Conservation (phyloP, 371 early-diverging fungal species). For the Rhizopus microsporus region DNA sequence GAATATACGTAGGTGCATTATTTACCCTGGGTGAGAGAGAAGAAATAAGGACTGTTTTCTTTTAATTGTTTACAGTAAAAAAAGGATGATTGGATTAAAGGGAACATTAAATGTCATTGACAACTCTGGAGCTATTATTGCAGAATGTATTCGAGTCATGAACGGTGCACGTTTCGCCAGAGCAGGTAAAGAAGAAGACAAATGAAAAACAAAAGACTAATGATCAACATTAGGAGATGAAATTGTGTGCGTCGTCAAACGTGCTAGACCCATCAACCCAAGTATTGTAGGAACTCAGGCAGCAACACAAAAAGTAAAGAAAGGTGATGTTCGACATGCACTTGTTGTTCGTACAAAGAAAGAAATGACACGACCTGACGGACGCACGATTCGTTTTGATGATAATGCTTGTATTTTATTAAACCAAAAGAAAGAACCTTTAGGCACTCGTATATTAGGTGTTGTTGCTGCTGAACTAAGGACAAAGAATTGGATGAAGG, state of each 20-base stretch:
- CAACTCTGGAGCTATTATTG: slow-evolving; percentile 94
- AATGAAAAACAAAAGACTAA: neutral
- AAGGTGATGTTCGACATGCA: slow-evolving; percentile 94
- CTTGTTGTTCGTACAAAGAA: slow-evolving; percentile 92
- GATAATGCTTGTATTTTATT: slow-evolving; percentile 97
- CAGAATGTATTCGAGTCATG: slow-evolving; percentile 94
- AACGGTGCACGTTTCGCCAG: slow-evolving; percentile 81
- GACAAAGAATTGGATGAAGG: slow-evolving; percentile 95
- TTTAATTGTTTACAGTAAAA: neutral
- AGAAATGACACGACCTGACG: slow-evolving; percentile 90
- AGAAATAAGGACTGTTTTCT: neutral
- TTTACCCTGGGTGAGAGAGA: neutral
- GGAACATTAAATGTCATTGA: slow-evolving; percentile 89
- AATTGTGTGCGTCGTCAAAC: slow-evolving; percentile 94
- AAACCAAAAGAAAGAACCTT: slow-evolving; percentile 90
- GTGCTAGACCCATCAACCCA: slow-evolving; percentile 81
- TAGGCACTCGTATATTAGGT: slow-evolving; percentile 93
- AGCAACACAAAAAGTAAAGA: slow-evolving; percentile 80
- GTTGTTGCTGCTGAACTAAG: slow-evolving; percentile 88
- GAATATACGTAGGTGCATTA: no score
- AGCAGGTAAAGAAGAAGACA: slow-evolving; percentile 47
- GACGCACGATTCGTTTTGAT: slow-evolving; percentile 92
- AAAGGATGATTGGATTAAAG: slow-evolving; percentile 84
- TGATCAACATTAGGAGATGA: slow-evolving; percentile 76
- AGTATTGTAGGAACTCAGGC: slow-evolving; percentile 50